Evolutionary conservation across 371 early-diverging fungal genomes (phyloP), one percentile per base, ranked within the genome.

Genomic region (Mucor piriformis): DNA sequence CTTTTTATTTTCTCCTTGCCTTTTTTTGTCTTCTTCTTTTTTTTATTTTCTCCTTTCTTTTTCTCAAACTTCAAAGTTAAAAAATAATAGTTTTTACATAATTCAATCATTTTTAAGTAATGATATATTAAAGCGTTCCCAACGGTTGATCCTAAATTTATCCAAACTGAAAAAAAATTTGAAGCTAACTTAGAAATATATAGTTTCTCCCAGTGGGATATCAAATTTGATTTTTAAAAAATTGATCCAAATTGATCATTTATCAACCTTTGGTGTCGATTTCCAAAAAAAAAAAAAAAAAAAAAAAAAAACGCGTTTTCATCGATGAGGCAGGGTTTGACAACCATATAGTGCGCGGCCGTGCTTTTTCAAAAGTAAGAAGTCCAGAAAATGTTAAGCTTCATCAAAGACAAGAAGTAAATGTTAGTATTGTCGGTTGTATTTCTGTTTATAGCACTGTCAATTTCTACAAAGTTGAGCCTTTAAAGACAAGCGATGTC

Each of bases 391-490:
- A 29, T 53, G 44, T 51, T 2, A 4, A 35, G 38, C 35, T 53
- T 44, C 60, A 47, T 29, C 29, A 29, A 7, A 29, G 34, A 54
- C 32, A 47, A 15, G 49, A 50, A 6, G 40, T 32, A 18, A 55
- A 61, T 40, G 29, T 48, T 27, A 60, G 23, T 33, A 59, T 51
- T 43, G 63, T 56, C 11, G 63, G 51, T 13, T 62, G 56, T 25
- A 56, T 62, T 44, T 49, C 63, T 43, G 34, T 23, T 3, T 57
- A 15, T 48, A 48, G 57, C 6, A 44, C 46, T 15, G 46, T 51
- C 24, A 59, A 59, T 18, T 51, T 59, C 34, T 59, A 24, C 2
- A 59, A 46, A 48, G 48, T 48, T 27, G 48, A 54, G 20, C 38
- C 38, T 34, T 54, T 61, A 16, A 46, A 51, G 46, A n/a, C 35